Conservation (phyloP, 2,329 filamentous ascomycete genomes). For the Fusarium subtropicale region DNA sequence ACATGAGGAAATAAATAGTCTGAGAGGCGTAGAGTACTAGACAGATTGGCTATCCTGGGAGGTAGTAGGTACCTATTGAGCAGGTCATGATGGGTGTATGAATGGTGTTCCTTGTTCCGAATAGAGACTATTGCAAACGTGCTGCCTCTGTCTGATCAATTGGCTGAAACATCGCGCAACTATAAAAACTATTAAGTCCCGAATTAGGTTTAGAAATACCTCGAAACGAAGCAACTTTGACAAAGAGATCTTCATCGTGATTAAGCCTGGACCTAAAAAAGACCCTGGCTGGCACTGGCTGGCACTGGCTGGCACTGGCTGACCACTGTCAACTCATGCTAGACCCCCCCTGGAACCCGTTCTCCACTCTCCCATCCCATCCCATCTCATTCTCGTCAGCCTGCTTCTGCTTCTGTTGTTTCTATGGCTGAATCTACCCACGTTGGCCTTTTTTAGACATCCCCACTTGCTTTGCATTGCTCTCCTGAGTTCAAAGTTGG, state of each 20-base stretch:
- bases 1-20: background rate
- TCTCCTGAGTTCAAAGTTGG: conserved; percentile 43
- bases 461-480: conserved; percentile 35
- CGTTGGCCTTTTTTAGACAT: conserved; percentile 47
- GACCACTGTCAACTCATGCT: conserved; percentile 5
- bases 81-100: background rate
- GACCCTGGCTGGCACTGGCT: conserved; percentile 9
- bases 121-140: background rate
- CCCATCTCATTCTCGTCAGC: conserved; percentile 17
- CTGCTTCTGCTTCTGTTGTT: conserved; percentile 20
- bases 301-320: background rate
- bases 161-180: background rate
- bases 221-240: conserved; percentile 2
- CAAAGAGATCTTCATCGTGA: conserved; percentile 30
- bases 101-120: background rate
- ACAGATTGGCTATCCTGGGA: background rate
- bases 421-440: conserved; percentile 42
- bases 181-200: background rate
- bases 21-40: conserved; percentile 16
- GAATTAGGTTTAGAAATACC: conserved; percentile 12
- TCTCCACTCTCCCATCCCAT: conserved; percentile 27
- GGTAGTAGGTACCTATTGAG: background rate
- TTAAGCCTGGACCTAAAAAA: conserved; percentile 15
- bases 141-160: background rate
- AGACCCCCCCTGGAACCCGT: conserved; percentile 16